Percentiles rank a stretch among this genome's conserved stretches.
Evolutionary conservation across 805 yeast species (phyloP).

Genomic region (Torulaspora quercuum): DNA sequence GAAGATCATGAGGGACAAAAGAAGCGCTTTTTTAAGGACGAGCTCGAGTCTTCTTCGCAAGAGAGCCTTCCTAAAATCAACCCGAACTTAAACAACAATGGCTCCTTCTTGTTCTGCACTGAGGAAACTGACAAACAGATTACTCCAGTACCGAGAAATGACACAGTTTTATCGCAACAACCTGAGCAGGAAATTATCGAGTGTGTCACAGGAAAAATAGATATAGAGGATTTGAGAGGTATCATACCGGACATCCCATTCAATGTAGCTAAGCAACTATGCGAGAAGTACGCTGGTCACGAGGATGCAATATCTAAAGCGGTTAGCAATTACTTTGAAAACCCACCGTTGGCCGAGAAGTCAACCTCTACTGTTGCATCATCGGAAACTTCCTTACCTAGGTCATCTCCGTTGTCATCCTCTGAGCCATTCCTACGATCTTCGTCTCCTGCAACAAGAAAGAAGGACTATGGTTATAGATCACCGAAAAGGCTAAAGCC

Average conservation of each 20-base stretch:
- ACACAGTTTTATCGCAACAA: background rate
- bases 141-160: slow-evolving; percentile 1
- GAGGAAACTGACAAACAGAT: background rate
- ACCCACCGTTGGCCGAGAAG: background rate
- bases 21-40: slow-evolving; percentile 32
- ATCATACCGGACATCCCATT: slow-evolving; percentile 38
- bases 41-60: slow-evolving; percentile 27
- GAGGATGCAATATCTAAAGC: slow-evolving; percentile 39
- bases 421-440: slow-evolving; percentile 2
- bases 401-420: background rate
- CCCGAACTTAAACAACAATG: slow-evolving; percentile 15
- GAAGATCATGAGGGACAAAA: slow-evolving; percentile 15
- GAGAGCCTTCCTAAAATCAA: slow-evolving; percentile 15
- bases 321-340: slow-evolving; percentile 41
- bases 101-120: slow-evolving; percentile 24
- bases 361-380: background rate
- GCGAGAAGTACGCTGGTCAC: slow-evolving; percentile 27
- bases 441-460: slow-evolving; percentile 7
- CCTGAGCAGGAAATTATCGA: background rate
- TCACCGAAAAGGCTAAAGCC: slow-evolving; percentile 17
- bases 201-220: background rate
- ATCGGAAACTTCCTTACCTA: background rate
- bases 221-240: slow-evolving; percentile 25
- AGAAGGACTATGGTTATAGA: slow-evolving; percentile 5
- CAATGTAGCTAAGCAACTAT: slow-evolving; percentile 24